Evolutionary conservation across 345 rosid genomes (phyloP).

Genomic region (Garcia nutans): DNA sequence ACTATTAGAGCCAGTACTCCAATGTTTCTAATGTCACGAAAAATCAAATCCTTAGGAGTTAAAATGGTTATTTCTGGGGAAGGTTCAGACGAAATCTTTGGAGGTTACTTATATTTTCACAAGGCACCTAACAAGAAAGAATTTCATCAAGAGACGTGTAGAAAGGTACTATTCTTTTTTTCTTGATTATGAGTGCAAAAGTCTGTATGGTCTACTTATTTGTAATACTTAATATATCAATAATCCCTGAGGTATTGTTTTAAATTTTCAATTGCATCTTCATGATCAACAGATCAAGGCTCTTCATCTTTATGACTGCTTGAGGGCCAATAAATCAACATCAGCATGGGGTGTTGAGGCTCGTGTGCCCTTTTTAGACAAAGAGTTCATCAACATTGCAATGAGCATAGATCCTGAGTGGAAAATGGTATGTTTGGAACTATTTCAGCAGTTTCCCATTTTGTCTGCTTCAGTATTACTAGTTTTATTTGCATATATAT

Average conservation of each 20-base stretch:
- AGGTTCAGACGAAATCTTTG: slow-evolving; percentile 87
- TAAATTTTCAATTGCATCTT: slow-evolving; percentile 14
- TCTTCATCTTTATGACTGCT: slow-evolving; percentile 85
- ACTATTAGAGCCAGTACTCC: slow-evolving; percentile 88
- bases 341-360: slow-evolving; percentile 95
- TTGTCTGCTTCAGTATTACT: not conserved
- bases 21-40: slow-evolving; percentile 89
- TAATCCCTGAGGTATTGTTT: not conserved
- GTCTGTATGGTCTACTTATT: not conserved
- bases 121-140: slow-evolving; percentile 83
- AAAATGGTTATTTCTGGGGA: slow-evolving; percentile 92
- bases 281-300: slow-evolving; percentile 61
- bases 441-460: not conserved
- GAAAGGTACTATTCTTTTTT: slow-evolving; percentile 47
- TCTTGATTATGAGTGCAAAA: slow-evolving; percentile 3
- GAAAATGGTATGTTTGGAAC: slow-evolving; percentile 57
- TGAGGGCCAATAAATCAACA: slow-evolving; percentile 84
- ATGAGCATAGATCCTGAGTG: slow-evolving; percentile 85
- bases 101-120: slow-evolving; percentile 83
- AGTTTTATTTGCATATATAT: not conserved
- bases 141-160: slow-evolving; percentile 76
- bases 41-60: slow-evolving; percentile 82
- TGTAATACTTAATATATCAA: slow-evolving; percentile 9
- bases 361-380: slow-evolving; percentile 85
- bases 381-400: slow-evolving; percentile 59